Conservation (phyloP, 106 monocot species). For the Chionographis japonica region DNA sequence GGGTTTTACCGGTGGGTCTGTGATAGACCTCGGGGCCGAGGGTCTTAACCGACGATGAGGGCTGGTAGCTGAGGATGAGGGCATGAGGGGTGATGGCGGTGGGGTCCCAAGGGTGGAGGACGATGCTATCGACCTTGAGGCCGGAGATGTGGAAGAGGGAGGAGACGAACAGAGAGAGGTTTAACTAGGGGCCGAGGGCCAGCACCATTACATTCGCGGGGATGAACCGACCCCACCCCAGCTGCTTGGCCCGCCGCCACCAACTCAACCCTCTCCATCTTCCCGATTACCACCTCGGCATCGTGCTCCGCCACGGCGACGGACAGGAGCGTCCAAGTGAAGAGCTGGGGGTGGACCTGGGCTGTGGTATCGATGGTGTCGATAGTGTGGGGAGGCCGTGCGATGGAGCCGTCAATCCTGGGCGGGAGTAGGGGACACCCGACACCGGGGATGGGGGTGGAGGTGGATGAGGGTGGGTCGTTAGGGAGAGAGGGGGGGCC, state of each 20-base stretch:
- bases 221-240: constrained; percentile 21
- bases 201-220: constrained; percentile 63
- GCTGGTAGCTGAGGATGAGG: constrained; percentile 69
- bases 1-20: constrained; percentile 72
- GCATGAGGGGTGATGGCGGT: constrained; percentile 59
- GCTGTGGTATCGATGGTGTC: constrained; percentile 82
- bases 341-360: constrained; percentile 80
- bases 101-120: constrained; percentile 62
- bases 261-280: constrained; percentile 37
- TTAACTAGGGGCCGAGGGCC: constrained; percentile 80
- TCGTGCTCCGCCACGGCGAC: constrained; percentile 22
- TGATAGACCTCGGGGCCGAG: constrained; percentile 87
- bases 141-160: constrained; percentile 52
- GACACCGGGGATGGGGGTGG: neutral
- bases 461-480: constrained; percentile 4
- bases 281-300: constrained; percentile 48
- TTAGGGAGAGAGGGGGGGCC: too few species aligned
- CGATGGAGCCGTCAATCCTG: constrained; percentile 60
- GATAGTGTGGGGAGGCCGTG: constrained; percentile 34
- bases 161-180: constrained; percentile 15
- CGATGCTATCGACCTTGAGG: constrained; percentile 74
- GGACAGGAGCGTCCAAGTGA: constrained; percentile 58
- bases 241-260: constrained; percentile 23
- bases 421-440: constrained; percentile 19
- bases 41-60: constrained; percentile 28